Base-by-base conservation (phyloP, 495 filamentous ascomycete genomes). In the Jackrogersella minutella region DNA sequence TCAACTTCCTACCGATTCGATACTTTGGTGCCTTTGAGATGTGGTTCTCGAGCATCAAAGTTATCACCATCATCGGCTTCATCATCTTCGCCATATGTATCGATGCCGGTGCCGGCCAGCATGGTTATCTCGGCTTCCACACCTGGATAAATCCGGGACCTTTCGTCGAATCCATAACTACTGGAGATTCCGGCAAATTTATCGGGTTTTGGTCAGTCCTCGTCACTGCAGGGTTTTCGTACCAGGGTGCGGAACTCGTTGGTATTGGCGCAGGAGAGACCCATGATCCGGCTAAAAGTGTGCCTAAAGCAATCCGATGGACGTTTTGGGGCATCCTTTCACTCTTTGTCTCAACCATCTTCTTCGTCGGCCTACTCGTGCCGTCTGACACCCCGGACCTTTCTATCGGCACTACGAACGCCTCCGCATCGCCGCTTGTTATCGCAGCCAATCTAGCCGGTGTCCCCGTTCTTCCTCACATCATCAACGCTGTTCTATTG, bases 21-120 rank as follows among this genome's bases (percentile, higher is more conserved):
- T 84, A 84, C 41, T 93, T 88, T 66, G 91, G 90, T 41, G 88
- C 93, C 77, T 83, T 90, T 31, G 90, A 91, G 69, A 91, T 92
- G 74, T 85, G 84, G 76, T 89, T 92, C 69, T 87, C 89, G 14
- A 86, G 83, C 55, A 78, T 93, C 77, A 93, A 94, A 71, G 88
- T 93, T 63, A 74, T 93, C 68, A 90, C 88, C 47, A 86, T 93
- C 57, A 57, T 91, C 47, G 91, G 90, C 33, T 82, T 90, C 62
- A 79, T 90, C 60, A 83, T 90, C 58, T 81, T 88, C 33, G 87
- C 82, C 41, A 81, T 93, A 57, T 85, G 89, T 58, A 81, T 92
- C 36, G 85, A 88, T 69, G 84, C 87, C 19, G 89, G 90, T 10
- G 90, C 82, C 28, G 87, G 88, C 30, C 80, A 87, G 9, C 82